Evolutionary conservation across 768 basidiomycete species (phyloP).

Genomic region (Suillus alpinus): DNA sequence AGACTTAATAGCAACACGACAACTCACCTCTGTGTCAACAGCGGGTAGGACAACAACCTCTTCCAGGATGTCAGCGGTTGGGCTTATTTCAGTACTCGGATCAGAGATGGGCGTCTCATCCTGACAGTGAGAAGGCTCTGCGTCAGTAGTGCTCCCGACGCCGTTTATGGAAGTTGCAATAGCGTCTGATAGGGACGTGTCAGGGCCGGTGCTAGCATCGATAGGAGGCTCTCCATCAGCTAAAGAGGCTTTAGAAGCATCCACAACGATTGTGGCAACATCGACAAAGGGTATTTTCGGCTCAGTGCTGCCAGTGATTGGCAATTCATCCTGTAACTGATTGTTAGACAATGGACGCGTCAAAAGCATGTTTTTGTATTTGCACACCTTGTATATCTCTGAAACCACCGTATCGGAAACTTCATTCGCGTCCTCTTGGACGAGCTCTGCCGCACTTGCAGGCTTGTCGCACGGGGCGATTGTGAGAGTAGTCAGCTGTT

Average conservation of each 20-base stretch:
- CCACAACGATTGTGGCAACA: not conserved
- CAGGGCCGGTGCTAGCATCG: not conserved
- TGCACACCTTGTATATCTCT: slow-evolving; percentile 1
- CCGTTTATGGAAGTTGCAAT: slow-evolving; percentile 6
- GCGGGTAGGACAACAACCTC: not conserved
- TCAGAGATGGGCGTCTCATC: slow-evolving; percentile 1
- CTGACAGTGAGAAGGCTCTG: not conserved
- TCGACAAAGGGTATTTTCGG: not conserved
- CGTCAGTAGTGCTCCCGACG: slow-evolving; percentile 1
- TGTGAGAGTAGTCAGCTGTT: not conserved
- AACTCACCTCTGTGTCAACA: slow-evolving; percentile 1
- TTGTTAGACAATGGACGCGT: slow-evolving; percentile 4
- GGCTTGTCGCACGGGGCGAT: not conserved
- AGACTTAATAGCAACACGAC: not conserved
- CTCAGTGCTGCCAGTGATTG: not conserved
- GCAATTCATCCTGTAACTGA: not conserved
- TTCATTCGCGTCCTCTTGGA: slow-evolving; percentile 4
- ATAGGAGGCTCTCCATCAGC: slow-evolving; percentile 1
- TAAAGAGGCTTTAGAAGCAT: not conserved
- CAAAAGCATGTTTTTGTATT: not conserved
- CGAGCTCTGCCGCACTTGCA: not conserved
- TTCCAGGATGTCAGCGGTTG: not conserved
- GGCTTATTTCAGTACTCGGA: not conserved
- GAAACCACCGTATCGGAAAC: not conserved
- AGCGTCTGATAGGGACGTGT: not conserved